Percentiles rank a stretch among this genome's conserved stretches.
phyloP scores from a whole-genome alignment of 2,329 filamentous ascomycete species.

The Rhinocladiella mackenziei region DNA sequence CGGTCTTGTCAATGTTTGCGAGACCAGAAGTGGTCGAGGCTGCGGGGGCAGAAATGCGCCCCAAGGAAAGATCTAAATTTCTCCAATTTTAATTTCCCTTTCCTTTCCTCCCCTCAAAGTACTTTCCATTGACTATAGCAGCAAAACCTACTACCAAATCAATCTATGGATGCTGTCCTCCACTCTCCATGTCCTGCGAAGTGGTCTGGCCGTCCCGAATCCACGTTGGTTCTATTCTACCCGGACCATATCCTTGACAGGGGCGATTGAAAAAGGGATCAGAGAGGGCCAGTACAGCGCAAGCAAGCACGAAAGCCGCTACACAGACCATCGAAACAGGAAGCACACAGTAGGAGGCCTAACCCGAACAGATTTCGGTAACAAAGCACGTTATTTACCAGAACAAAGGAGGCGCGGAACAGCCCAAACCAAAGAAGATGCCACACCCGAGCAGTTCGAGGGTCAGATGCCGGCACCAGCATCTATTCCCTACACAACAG shows the following conservation, averaged over 20 bases:
- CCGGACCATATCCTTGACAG: constrained; percentile 57
- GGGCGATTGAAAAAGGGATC: constrained; percentile 66
- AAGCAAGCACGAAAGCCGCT: constrained; percentile 14
- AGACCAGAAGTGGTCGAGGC: no score
- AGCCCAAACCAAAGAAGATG: no score
- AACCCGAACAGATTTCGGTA: no score
- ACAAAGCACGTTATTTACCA: not conserved
- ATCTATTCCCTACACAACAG: constrained; percentile 69
- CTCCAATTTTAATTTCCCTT: constrained; percentile 3
- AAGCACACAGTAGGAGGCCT: not conserved
- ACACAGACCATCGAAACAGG: constrained; percentile 1
- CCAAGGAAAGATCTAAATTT: not conserved
- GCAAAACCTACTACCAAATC: not conserved
- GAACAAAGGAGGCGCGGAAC: not conserved
- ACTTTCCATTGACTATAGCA: no score
- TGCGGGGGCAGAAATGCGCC: no score
- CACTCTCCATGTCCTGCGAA: constrained; percentile 19
- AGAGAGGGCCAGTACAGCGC: constrained; percentile 39
- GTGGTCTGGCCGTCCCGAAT: constrained; percentile 9
- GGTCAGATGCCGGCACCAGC: not conserved
- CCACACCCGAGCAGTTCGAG: not conserved
- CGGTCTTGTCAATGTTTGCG: no score
- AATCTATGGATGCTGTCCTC: constrained; percentile 17
- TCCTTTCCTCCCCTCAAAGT: no score
- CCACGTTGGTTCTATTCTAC: not conserved